phyloP scores from a whole-genome alignment of 1,284 basidiomycete genomes.

The Blastosporella zonata region DNA sequence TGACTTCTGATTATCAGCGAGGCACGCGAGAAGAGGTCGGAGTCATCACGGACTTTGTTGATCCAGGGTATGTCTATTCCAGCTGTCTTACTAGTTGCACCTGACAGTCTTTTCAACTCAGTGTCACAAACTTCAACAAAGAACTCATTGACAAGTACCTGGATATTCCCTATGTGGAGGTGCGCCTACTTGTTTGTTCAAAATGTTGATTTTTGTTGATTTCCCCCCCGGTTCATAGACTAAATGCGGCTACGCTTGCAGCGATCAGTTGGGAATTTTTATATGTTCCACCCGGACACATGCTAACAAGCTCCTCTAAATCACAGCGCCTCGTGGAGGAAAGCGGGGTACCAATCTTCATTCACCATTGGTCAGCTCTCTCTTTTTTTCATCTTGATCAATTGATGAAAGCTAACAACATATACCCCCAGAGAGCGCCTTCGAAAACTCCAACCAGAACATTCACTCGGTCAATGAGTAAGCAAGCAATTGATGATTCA shows the following conservation, averaged over 20 bases:
- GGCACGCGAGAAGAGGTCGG: constrained; percentile 88
- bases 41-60: constrained; percentile 86
- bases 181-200: constrained; percentile 20
- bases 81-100: constrained; percentile 10
- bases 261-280: constrained; percentile 67
- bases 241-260: constrained; percentile 93
- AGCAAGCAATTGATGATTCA: constrained; percentile 27
- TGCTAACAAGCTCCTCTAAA: constrained; percentile 23
- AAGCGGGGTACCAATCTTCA: constrained; percentile 80
- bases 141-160: constrained; percentile 76
- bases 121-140: constrained; percentile 80
- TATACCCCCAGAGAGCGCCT: constrained; percentile 56
- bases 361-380: constrained; percentile 74
- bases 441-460: constrained; percentile 74
- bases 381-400: constrained; percentile 12
- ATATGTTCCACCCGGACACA: constrained; percentile 27
- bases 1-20: constrained; percentile 32
- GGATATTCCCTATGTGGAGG: constrained; percentile 71
- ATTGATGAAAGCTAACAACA: constrained; percentile 8
- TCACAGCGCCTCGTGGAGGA: constrained; percentile 76
- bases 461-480: constrained; percentile 84
- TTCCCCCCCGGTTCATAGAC: constrained; percentile 38
- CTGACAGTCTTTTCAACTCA: constrained; percentile 27
- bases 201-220: not conserved
- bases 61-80: constrained; percentile 44